These are phyloP conservation scores for Crepidotus variabilis DNA, from an alignment of 768 basidiomycete genomes.

Conservation along the genomic window DNA sequence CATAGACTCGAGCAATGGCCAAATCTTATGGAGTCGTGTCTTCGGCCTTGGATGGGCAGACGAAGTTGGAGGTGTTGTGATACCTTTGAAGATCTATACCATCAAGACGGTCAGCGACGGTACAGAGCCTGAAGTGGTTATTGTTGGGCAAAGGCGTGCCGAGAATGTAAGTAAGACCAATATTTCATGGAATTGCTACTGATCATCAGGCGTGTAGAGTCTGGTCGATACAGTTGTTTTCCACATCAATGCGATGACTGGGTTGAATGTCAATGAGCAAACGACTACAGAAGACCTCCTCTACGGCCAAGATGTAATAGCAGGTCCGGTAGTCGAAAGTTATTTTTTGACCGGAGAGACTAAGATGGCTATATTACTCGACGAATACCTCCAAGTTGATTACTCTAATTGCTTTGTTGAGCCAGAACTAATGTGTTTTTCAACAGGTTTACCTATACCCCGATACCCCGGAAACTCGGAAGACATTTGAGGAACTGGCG, in stretches of 20 bases:
- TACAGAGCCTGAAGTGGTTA: conserved; percentile 53
- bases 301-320: conserved; percentile 58
- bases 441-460: conserved; percentile 68
- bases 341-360: conserved; percentile 45
- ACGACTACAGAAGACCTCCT: conserved; percentile 34
- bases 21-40: conserved; percentile 75
- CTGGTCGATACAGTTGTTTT: conserved; percentile 71
- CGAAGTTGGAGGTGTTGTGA: conserved; percentile 47
- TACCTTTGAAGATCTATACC: conserved; percentile 61
- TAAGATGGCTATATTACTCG: conserved; percentile 62
- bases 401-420: background rate
- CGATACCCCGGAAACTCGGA: conserved; percentile 41
- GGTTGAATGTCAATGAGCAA: conserved; percentile 44
- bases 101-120: conserved; percentile 43
- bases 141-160: conserved; percentile 59
- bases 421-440: background rate
- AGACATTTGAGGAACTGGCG: conserved; percentile 39
- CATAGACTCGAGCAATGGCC: conserved; percentile 75
- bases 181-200: background rate
- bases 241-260: conserved; percentile 76
- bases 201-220: conserved; percentile 29
- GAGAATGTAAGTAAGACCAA: conserved; percentile 47
- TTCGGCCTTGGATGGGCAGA: conserved; percentile 71
- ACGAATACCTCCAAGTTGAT: conserved; percentile 72
- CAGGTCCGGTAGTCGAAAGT: conserved; percentile 55